Base-by-base conservation (phyloP, 352 stramenopile species). In the Phytophthora sp. region DNA sequence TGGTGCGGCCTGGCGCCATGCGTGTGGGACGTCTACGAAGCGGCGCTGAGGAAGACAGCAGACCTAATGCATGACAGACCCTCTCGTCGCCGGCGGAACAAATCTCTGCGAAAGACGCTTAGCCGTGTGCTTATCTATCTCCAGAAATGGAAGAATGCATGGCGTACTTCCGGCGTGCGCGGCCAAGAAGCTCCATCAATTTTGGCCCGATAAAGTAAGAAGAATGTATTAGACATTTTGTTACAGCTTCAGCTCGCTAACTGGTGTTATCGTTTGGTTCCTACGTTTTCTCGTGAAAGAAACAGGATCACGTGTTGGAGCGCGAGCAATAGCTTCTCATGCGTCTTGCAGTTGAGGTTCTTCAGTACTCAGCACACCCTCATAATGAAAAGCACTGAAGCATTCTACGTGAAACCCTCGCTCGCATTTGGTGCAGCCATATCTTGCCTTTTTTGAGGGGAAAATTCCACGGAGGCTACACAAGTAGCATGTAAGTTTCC, bases 221-320 rank as follows among this genome's bases (percentile, higher is more conserved):
- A 35, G n/a, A 8, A 35, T 35, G 30, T 35, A 35, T 35, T 35
- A n/a, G 30, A 13, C n/a, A 13, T 35, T 8, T 8, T 35, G 30
- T 35, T 35, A 35, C 9, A 35, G 30, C 30, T 35, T 35, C 30
- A 35, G 30, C 30, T 35, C 30, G n/a, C 30, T 35, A 35, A 35
- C 9, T 8, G 30, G 30, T 18, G 32, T 55, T 3, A 55, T 55
- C 2, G 21, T 55, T 24, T 3, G 23, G 20, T 46, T 55, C 9
- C 51, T n/a, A 49, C 51, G 38, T 12, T 61, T 61, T 37, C 53
- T 18, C 4, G 53, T 53, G n/a, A 46, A 61, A 39, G 53, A 26
- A 17, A 53, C 42, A 61, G 53, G 53, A 46, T 61, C 53, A 3
- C 15, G 41, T 4, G 53, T 35, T 13, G 30, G 41, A 3, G 28